Conservation (phyloP, 1,139 yeast species). For the Wickerhamomyces sp. region DNA sequence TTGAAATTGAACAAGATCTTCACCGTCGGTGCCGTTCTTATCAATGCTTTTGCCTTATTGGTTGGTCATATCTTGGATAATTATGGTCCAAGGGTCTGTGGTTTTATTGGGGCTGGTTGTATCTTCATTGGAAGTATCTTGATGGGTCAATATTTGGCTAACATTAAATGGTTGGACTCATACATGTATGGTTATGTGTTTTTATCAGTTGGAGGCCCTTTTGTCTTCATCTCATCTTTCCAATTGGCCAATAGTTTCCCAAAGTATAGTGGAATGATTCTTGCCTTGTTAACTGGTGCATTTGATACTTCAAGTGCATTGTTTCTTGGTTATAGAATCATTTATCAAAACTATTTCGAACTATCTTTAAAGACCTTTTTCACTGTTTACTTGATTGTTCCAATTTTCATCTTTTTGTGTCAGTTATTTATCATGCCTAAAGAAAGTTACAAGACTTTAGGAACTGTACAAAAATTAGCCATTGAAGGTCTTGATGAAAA, state of each 20-base stretch:
- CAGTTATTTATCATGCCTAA: slow-evolving; percentile 78
- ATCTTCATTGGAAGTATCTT: slow-evolving; percentile 49
- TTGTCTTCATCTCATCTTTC: slow-evolving; percentile 74
- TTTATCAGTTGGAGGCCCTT: slow-evolving; percentile 80
- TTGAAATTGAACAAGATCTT: slow-evolving; percentile 75
- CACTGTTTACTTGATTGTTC: slow-evolving; percentile 60
- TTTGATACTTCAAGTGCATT: slow-evolving; percentile 76
- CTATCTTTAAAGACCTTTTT: slow-evolving; percentile 53
- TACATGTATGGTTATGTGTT: slow-evolving; percentile 59
- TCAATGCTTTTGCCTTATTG: slow-evolving; percentile 77
- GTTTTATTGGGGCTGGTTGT: slow-evolving; percentile 63
- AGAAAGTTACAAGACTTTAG: slow-evolving; percentile 67
- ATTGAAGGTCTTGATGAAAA: slow-evolving; percentile 66
- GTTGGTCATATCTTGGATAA: slow-evolving; percentile 77
- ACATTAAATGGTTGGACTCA: slow-evolving; percentile 37
- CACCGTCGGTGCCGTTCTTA: slow-evolving; percentile 79
- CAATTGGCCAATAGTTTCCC: slow-evolving; percentile 76
- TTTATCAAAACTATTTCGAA: slow-evolving; percentile 39
- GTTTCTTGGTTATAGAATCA: slow-evolving; percentile 59
- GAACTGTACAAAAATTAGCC: slow-evolving; percentile 59
- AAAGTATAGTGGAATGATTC: slow-evolving; percentile 58
- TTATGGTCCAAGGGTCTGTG: slow-evolving; percentile 77
- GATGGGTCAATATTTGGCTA: slow-evolving; percentile 34
- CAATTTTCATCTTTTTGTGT: slow-evolving; percentile 66
- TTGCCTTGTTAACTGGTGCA: slow-evolving; percentile 73